Conservation (phyloP, 768 basidiomycete genomes). For the Pisolithus albus region DNA sequence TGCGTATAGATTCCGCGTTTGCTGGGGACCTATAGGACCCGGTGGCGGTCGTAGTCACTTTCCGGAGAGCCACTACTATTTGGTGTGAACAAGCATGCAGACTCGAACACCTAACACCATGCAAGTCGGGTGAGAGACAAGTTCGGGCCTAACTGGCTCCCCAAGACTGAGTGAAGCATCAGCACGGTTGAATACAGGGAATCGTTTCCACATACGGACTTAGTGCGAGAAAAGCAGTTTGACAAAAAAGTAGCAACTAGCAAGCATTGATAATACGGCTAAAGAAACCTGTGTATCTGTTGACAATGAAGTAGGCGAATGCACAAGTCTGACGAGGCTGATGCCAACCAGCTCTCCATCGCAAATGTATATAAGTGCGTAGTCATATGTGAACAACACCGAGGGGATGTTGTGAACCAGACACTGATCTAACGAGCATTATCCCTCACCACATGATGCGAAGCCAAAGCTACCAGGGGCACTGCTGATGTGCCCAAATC, state of each 20-base stretch:
- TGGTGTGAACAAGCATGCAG: too few relatives aligned
- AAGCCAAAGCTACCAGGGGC: too few relatives aligned
- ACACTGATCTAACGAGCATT: not conserved
- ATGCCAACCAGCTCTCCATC: conserved; percentile 39
- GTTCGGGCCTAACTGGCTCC: too few relatives aligned
- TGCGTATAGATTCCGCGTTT: too few relatives aligned
- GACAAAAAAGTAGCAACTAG: conserved; percentile 28
- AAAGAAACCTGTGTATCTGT: conserved; percentile 34
- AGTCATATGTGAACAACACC: conserved; percentile 36
- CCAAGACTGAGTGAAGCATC: not conserved
- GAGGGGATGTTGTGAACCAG: not conserved
- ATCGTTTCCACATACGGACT: not conserved
- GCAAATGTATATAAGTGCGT: conserved; percentile 37
- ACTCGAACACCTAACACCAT: not conserved
- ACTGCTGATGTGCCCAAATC: too few relatives aligned
- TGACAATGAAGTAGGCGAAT: conserved; percentile 33
- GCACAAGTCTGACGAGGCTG: conserved; percentile 25
- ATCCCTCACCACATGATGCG: too few relatives aligned
- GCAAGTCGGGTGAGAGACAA: not conserved
- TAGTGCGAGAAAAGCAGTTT: too few relatives aligned
- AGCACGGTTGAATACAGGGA: not conserved
- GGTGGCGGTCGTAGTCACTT: too few relatives aligned
- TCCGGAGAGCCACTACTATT: too few relatives aligned
- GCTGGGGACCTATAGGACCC: too few relatives aligned
- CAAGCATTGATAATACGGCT: conserved; percentile 34